Percentiles rank a stretch among this genome's conserved stretches.
These are phyloP conservation scores for Daldinia concentrica DNA, from an alignment of 495 filamentous ascomycete species.

Conservation along the genomic window DNA sequence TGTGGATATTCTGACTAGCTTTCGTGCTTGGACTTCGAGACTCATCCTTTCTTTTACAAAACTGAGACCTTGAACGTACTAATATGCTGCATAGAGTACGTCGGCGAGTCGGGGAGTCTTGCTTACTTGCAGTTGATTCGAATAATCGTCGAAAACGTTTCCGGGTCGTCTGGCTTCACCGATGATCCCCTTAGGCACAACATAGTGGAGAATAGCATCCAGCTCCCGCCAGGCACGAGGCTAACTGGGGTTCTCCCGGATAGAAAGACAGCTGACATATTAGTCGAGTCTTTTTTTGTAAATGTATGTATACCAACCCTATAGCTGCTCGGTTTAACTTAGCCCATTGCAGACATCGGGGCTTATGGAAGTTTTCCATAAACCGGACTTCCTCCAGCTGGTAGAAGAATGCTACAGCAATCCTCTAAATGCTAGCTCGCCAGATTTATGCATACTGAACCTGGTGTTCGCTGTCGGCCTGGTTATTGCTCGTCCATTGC, in stretches of 20 bases:
- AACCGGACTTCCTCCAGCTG: conserved; percentile 55
- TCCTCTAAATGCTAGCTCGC: conserved; percentile 58
- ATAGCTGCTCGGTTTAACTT: conserved; percentile 1
- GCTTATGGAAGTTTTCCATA: conserved; percentile 65
- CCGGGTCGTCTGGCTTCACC: conserved; percentile 72
- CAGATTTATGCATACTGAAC: conserved; percentile 64
- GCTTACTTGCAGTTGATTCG: conserved; percentile 77
- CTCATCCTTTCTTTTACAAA: background rate
- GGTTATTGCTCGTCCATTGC: conserved; percentile 62
- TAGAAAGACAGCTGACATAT: conserved; percentile 60
- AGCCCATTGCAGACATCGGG: conserved; percentile 60
- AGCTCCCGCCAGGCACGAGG: conserved; percentile 55
- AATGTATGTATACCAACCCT: conserved; percentile 56
- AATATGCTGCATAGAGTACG: conserved; percentile 60
- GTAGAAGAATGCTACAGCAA: conserved; percentile 64
- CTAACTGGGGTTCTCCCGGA: conserved; percentile 64
- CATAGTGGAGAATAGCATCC: conserved; percentile 69
- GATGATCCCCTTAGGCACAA: conserved; percentile 73
- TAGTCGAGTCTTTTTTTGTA: conserved; percentile 67
- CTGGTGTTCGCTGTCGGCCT: conserved; percentile 69
- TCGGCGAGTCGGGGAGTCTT: conserved; percentile 77
- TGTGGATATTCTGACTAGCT: background rate
- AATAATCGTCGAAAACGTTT: conserved; percentile 73
- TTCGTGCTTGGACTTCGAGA: background rate
- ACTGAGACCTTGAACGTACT: background rate